Conservation (phyloP, 768 basidiomycete species). For the Rhodosporidiobolus odoratus region DNA sequence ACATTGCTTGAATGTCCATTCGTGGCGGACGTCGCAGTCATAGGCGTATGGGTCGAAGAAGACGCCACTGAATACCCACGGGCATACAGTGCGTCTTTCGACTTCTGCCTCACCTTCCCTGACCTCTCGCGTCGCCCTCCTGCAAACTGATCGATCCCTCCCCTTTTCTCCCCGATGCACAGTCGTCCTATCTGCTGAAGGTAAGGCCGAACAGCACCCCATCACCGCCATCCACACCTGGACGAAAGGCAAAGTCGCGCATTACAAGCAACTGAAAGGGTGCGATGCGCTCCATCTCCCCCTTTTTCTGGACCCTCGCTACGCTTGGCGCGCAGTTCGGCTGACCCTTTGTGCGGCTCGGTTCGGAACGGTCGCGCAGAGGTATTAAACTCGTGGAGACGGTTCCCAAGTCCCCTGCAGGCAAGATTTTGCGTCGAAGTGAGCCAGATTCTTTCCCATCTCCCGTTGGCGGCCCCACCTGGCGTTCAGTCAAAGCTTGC, state of each 20-base stretch:
- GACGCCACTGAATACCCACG: constrained; percentile 78
- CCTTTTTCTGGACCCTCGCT: not conserved
- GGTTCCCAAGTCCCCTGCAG: constrained; percentile 35
- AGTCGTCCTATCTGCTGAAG: constrained; percentile 24
- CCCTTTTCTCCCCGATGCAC: not conserved
- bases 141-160: no score
- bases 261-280: constrained; percentile 31
- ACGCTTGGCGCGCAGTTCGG: not conserved
- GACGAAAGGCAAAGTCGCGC: constrained; percentile 18
- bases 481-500: not conserved
- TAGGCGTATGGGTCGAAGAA: constrained; percentile 62
- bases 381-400: constrained; percentile 27
- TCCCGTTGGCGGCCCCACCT: not conserved
- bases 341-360: not conserved
- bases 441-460: not conserved
- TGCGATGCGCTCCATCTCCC: not conserved
- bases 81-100: not conserved
- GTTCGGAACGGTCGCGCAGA: not conserved
- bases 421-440: constrained; percentile 38
- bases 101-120: not conserved
- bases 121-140: not conserved
- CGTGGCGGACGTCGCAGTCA: constrained; percentile 72
- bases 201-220: constrained; percentile 12
- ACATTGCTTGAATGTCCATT: constrained; percentile 30
- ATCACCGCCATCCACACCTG: constrained; percentile 17